These are phyloP conservation scores for Cokeromyces recurvatus DNA, from an alignment of 371 early-diverging fungal genomes.

Conservation along the genomic window DNA sequence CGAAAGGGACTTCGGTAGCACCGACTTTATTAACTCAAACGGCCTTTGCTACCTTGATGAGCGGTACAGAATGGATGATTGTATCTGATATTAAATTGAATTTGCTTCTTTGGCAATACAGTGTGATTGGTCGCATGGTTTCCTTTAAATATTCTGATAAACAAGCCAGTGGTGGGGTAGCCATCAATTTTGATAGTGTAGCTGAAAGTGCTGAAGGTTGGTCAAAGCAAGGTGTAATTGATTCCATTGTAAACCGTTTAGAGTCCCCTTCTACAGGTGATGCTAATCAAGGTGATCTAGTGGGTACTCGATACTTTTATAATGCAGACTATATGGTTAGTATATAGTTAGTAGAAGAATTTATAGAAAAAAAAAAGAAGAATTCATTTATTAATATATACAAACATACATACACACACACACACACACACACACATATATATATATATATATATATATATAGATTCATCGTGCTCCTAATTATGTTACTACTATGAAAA, in stretches of 20 bases:
- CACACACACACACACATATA: neutral
- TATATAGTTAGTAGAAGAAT: no score
- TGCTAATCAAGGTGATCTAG: slow-evolving; percentile 31
- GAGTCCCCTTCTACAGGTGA: neutral
- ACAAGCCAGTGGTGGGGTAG: slow-evolving; percentile 21
- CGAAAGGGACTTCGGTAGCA: slow-evolving; percentile 9
- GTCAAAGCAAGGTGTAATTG: slow-evolving; percentile 1
- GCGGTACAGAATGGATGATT: slow-evolving; percentile 33
- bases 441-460: neutral
- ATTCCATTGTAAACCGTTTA: slow-evolving; percentile 12
- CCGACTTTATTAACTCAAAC: slow-evolving; percentile 6
- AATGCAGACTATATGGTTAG: slow-evolving; percentile 30
- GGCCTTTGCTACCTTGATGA: slow-evolving; percentile 17
- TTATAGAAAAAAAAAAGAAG: no score
- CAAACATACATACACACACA: no score
- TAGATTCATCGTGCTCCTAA: slow-evolving; percentile 25
- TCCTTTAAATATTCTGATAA: slow-evolving; percentile 17
- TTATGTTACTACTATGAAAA: slow-evolving; percentile 28
- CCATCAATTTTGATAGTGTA: slow-evolving; percentile 13
- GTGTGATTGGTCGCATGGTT: slow-evolving; percentile 29
- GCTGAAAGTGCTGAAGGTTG: slow-evolving; percentile 14
- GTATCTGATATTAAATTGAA: slow-evolving; percentile 16
- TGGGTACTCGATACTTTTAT: slow-evolving; percentile 28
- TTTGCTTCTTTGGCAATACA: slow-evolving; percentile 27
- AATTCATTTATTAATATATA: no score